Conservation (phyloP, 2,329 filamentous ascomycete species). For the Blastomyces percursus region DNA sequence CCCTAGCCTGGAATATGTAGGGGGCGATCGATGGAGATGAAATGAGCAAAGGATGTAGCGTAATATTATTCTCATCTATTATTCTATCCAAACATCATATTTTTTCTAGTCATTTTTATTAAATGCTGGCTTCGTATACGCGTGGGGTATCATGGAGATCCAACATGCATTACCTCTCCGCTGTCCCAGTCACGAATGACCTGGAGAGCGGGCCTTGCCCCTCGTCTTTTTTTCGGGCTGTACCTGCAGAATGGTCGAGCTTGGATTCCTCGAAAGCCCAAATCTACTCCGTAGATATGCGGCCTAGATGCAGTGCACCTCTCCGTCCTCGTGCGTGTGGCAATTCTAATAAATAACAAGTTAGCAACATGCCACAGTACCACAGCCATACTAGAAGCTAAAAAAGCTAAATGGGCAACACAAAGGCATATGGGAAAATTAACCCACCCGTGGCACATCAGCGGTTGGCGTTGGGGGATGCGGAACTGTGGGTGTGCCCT, state of each 20-base stretch:
- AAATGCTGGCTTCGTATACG: neutral
- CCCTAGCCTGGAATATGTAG: too few species aligned
- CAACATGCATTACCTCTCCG: too few species aligned
- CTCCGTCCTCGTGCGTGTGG: conserved; percentile 33
- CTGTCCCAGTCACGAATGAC: too few species aligned
- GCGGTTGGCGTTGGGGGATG: conserved; percentile 9
- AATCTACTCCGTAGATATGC: neutral
- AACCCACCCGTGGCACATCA: neutral
- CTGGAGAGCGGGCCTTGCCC: too few species aligned
- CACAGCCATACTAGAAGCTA: conserved; percentile 11
- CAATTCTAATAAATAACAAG: conserved; percentile 23
- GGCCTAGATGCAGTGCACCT: conserved; percentile 29
- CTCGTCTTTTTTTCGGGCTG: too few species aligned
- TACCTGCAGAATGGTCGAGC: neutral
- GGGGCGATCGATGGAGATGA: neutral
- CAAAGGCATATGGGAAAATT: neutral
- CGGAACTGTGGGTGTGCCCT: neutral
- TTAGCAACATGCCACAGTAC: conserved; percentile 14
- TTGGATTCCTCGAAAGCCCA: neutral
- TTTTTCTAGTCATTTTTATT: neutral
- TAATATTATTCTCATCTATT: too few species aligned
- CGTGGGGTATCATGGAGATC: neutral
- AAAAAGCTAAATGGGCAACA: conserved; percentile 7
- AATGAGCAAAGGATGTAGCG: neutral
- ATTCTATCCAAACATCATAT: neutral